phyloP scores from a whole-genome alignment of 2,329 filamentous ascomycete species.

The Penicillium sp. region DNA sequence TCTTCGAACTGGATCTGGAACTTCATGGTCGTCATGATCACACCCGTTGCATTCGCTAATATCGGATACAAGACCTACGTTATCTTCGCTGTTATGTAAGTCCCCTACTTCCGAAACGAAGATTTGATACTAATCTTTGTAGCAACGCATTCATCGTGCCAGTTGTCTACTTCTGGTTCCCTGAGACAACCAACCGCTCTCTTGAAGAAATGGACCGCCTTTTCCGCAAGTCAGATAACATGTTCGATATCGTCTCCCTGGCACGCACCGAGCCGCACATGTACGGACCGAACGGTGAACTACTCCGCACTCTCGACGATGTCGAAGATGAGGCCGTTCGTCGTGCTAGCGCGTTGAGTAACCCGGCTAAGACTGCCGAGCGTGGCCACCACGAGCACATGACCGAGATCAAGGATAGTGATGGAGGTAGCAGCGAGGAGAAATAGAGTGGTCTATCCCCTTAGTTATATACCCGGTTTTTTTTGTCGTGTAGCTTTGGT shows the following conservation, averaged over 20 bases:
- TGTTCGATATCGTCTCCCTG: constrained; percentile 52
- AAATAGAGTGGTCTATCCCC: neutral
- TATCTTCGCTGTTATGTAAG: constrained; percentile 57
- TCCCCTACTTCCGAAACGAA: neutral
- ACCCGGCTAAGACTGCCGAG: constrained; percentile 10
- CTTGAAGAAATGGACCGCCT: constrained; percentile 72
- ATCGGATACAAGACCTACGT: constrained; percentile 59
- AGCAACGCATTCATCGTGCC: constrained; percentile 58
- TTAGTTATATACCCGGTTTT: neutral
- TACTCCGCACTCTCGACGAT: constrained; percentile 55
- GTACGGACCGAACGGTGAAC: constrained; percentile 60
- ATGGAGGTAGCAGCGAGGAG: constrained; percentile 13
- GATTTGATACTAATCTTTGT: neutral
- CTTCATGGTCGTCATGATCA: constrained; percentile 68
- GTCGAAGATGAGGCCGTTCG: constrained; percentile 43
- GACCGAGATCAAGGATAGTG: constrained; percentile 17
- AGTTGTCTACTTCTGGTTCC: constrained; percentile 62
- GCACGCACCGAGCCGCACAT: constrained; percentile 55
- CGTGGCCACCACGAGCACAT: constrained; percentile 14
- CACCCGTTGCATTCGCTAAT: constrained; percentile 59
- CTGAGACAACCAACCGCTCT: constrained; percentile 59
- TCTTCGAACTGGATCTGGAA: constrained; percentile 63
- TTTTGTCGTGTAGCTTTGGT: neutral
- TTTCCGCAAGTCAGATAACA: constrained; percentile 56
- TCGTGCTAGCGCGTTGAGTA: constrained; percentile 30